phyloP scores from a whole-genome alignment of 2,329 filamentous ascomycete species.

The Claviceps capensis region DNA sequence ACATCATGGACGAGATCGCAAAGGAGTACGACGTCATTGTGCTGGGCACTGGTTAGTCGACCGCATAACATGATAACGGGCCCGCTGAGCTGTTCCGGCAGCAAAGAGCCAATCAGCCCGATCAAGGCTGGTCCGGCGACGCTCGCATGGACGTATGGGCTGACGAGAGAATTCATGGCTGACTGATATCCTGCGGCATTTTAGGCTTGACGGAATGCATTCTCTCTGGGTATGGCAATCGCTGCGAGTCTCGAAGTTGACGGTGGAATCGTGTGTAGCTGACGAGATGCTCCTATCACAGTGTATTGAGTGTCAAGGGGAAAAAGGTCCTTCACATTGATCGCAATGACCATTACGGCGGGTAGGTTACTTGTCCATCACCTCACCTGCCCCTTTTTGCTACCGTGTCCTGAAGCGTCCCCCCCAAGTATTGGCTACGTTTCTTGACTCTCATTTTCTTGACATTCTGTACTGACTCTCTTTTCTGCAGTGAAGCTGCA shows the following conservation, averaged over 20 bases:
- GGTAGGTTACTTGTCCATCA: conserved; percentile 40
- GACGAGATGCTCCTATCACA: conserved; percentile 20
- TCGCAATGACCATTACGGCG: conserved; percentile 96
- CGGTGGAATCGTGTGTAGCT: neutral
- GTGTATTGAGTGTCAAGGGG: conserved; percentile 94
- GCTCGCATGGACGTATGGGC: neutral
- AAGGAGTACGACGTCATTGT: conserved; percentile 98
- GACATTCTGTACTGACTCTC: conserved; percentile 13
- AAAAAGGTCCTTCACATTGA: conserved; percentile 99
- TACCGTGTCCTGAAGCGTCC: neutral
- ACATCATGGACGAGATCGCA: conserved; percentile 89
- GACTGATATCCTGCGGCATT: conserved; percentile 8
- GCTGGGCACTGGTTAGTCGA: conserved; percentile 76
- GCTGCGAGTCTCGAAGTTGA: neutral
- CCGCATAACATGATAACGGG: neutral
- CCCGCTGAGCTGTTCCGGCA: neutral
- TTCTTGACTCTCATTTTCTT: neutral
- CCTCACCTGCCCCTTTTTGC: neutral
- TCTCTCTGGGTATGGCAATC: conserved; percentile 69
- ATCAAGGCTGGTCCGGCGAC: neutral
- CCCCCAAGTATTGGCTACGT: too few relatives aligned
- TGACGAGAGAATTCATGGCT: conserved; percentile 5
- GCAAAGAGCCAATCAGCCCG: neutral
- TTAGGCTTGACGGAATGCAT: conserved; percentile 96
- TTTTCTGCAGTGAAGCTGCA: conserved; percentile 57